These are phyloP conservation scores for Spinacia oleracea DNA, from an alignment of 179 eudicot genomes.

Conservation along the genomic window DNA sequence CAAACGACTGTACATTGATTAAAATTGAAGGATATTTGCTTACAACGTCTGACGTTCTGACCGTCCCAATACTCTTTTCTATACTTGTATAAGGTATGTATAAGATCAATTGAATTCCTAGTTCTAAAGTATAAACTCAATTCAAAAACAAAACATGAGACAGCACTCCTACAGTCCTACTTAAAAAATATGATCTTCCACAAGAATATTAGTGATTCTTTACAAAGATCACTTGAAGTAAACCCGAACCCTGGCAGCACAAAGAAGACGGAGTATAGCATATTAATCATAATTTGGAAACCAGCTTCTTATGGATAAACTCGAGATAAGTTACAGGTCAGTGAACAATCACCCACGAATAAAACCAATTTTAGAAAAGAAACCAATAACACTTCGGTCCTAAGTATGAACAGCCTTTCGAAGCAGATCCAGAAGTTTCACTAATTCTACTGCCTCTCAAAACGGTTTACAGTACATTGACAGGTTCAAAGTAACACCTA, in stretches of 20 bases:
- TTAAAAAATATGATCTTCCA: neutral
- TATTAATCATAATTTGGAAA: neutral
- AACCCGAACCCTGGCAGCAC: too few relatives aligned
- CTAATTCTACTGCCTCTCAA: neutral
- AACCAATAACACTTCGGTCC: neutral
- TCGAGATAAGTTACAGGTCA: neutral
- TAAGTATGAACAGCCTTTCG: neutral
- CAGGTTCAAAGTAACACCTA: neutral
- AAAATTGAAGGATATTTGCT: neutral
- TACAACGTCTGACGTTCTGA: neutral
- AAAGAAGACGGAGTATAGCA: neutral
- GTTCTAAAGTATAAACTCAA: neutral
- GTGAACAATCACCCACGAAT: neutral
- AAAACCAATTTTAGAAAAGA: neutral
- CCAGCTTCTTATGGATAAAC: neutral
- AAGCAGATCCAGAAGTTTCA: neutral
- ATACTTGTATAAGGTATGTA: neutral
- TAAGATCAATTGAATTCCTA: neutral
- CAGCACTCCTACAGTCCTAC: neutral
- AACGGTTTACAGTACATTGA: neutral
- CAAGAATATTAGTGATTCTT: neutral
- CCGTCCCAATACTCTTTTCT: too few relatives aligned
- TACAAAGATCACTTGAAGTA: neutral
- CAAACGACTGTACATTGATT: neutral
- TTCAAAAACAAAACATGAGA: neutral